Percentiles rank a stretch among this genome's conserved stretches.
phyloP scores from a whole-genome alignment of 495 filamentous ascomycete species.

The Terfezia boudieri region DNA sequence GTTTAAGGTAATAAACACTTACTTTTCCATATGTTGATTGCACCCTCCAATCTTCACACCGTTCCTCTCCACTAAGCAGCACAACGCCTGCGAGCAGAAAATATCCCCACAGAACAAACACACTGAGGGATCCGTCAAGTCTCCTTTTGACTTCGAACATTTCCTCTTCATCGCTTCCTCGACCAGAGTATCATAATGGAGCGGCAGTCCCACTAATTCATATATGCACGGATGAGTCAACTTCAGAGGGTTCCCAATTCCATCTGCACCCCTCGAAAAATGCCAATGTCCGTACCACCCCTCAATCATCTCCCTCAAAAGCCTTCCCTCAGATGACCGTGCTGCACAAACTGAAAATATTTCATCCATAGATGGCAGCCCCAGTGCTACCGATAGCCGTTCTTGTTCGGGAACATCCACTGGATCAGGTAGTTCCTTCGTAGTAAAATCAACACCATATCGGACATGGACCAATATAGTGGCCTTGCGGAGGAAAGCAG shows the following conservation, averaged over 20 bases:
- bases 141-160: conserved; percentile 77
- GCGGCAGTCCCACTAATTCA: conserved; percentile 79
- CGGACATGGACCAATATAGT: conserved; percentile 67
- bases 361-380: conserved; percentile 57
- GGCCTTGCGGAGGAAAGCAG: conserved; percentile 75
- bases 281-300: conserved; percentile 60
- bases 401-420: conserved; percentile 51
- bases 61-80: conserved; percentile 51
- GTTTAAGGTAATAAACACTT: conserved; percentile 20
- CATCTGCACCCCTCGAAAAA: conserved; percentile 6
- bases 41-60: conserved; percentile 78
- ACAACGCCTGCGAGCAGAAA: conserved; percentile 82
- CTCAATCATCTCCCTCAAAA: conserved; percentile 32
- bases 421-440: conserved; percentile 38
- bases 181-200: conserved; percentile 77
- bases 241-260: conserved; percentile 2
- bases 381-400: conserved; percentile 49
- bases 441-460: conserved; percentile 70
- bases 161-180: conserved; percentile 67
- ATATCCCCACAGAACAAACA: conserved; percentile 93
- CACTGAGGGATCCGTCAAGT: conserved; percentile 67
- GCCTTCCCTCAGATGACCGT: conserved; percentile 6
- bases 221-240: conserved; percentile 75
- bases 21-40: conserved; percentile 76
- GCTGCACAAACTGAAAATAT: conserved; percentile 29